Conservation (phyloP, 1,284 basidiomycete species). For the Trametes pubescens region DNA sequence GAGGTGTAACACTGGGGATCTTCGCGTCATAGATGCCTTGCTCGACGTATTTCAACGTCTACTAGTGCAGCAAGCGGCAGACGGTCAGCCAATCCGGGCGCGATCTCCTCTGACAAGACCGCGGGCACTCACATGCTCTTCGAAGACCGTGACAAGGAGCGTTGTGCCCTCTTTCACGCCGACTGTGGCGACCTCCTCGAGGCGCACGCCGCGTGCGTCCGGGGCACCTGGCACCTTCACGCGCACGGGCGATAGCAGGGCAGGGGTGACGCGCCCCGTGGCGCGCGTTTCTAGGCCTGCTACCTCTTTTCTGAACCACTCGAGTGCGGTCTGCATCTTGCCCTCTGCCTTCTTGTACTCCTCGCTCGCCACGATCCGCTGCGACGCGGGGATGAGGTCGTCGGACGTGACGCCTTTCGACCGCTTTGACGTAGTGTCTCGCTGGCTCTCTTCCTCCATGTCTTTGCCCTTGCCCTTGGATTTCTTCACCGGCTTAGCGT, state of each 20-base stretch:
- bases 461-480: constrained; percentile 28
- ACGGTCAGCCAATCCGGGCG: constrained; percentile 14
- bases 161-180: constrained; percentile 79
- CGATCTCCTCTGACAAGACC: background rate
- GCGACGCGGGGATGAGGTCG: constrained; percentile 45
- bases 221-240: constrained; percentile 57
- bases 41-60: constrained; percentile 79
- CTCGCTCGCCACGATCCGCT: constrained; percentile 44
- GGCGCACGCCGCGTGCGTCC: constrained; percentile 42
- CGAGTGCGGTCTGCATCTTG: constrained; percentile 69
- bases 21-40: constrained; percentile 75
- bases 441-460: constrained; percentile 18
- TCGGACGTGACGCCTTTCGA: constrained; percentile 33
- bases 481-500: constrained; percentile 32
- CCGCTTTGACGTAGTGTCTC: constrained; percentile 10
- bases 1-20: constrained; percentile 74
- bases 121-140: constrained; percentile 66
- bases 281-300: constrained; percentile 73
- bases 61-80: constrained; percentile 41
- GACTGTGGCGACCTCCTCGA: constrained; percentile 79
- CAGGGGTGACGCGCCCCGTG: constrained; percentile 76
- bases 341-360: constrained; percentile 67
- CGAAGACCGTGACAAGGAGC: constrained; percentile 76
- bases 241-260: constrained; percentile 71
- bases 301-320: constrained; percentile 77